Evolutionary conservation across 306 rosid species (phyloP).

Genomic region (Senna tora): DNA sequence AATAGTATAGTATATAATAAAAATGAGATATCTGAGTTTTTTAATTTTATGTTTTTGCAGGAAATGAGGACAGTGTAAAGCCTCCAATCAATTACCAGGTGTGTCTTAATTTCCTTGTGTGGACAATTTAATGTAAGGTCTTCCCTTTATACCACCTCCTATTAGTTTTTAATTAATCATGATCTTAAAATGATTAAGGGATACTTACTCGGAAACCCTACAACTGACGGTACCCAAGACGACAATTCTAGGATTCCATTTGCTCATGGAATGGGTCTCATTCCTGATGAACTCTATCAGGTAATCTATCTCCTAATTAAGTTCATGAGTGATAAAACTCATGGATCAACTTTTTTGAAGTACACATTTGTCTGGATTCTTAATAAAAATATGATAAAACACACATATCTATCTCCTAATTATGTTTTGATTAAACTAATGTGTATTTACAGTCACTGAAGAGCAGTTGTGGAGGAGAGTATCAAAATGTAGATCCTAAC

Average conservation of each 20-base stretch:
- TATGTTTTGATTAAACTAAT: background rate
- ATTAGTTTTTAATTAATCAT: background rate
- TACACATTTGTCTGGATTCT: no score
- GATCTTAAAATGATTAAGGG: constrained; percentile 40
- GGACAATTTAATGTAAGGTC: background rate
- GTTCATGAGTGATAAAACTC: no score
- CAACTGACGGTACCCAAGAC: background rate
- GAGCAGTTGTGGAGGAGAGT: constrained; percentile 46
- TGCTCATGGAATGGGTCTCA: constrained; percentile 46
- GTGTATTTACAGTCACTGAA: constrained; percentile 37
- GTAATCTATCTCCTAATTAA: constrained; percentile 9
- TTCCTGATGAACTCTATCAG: constrained; percentile 53
- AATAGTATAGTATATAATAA: no score
- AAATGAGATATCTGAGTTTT: background rate
- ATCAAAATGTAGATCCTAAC: constrained; percentile 12
- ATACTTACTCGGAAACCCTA: constrained; percentile 48
- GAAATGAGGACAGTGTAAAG: constrained; percentile 34
- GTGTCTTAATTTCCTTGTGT: background rate
- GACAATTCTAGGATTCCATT: constrained; percentile 23
- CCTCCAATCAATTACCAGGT: constrained; percentile 54
- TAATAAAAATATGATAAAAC: no score
- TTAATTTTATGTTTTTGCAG: constrained; percentile 23
- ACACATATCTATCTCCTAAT: no score
- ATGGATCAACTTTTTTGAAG: no score
- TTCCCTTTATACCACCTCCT: background rate